Conservation (phyloP, 2,329 filamentous ascomycete genomes). For the Penicillium glabrum region DNA sequence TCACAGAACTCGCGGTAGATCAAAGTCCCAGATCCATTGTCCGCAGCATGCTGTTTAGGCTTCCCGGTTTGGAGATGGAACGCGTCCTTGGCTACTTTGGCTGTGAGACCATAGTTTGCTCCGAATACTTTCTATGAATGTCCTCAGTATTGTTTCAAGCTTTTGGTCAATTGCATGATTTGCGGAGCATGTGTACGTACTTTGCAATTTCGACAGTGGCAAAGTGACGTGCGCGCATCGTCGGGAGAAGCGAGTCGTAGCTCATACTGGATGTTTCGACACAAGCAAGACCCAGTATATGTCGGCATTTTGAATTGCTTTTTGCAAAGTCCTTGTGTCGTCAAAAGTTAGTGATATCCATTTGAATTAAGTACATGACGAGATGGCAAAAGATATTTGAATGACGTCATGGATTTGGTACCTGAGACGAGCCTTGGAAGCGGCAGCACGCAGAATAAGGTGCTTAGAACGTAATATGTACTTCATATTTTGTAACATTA, state of each 20-base stretch:
- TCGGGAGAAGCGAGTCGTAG: slow-evolving; percentile 46
- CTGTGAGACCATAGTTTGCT: slow-evolving; percentile 53
- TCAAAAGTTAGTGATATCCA: no score
- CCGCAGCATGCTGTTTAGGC: slow-evolving; percentile 48
- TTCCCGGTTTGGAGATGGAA: slow-evolving; percentile 43
- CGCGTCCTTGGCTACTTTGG: slow-evolving; percentile 49
- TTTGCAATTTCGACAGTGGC: slow-evolving; percentile 56
- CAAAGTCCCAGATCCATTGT: slow-evolving; percentile 50
- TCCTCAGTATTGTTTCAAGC: not conserved
- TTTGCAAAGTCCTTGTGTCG: not conserved
- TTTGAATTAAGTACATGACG: no score
- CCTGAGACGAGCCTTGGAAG: no score
- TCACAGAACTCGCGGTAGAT: slow-evolving; percentile 56
- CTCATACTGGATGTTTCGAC: slow-evolving; percentile 48
- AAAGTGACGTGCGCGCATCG: slow-evolving; percentile 53
- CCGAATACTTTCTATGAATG: slow-evolving; percentile 50
- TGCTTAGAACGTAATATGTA: no score
- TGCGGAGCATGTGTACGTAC: slow-evolving; percentile 21
- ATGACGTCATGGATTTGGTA: no score
- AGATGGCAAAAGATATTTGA: no score
- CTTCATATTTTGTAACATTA: no score
- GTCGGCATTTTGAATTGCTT: slow-evolving; percentile 22
- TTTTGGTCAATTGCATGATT: not conserved
- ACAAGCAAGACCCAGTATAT: slow-evolving; percentile 49
- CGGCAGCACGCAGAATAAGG: no score